Evolutionary conservation across 2,329 filamentous ascomycete genomes (phyloP).

Genomic region (Aspergillus japonicus): DNA sequence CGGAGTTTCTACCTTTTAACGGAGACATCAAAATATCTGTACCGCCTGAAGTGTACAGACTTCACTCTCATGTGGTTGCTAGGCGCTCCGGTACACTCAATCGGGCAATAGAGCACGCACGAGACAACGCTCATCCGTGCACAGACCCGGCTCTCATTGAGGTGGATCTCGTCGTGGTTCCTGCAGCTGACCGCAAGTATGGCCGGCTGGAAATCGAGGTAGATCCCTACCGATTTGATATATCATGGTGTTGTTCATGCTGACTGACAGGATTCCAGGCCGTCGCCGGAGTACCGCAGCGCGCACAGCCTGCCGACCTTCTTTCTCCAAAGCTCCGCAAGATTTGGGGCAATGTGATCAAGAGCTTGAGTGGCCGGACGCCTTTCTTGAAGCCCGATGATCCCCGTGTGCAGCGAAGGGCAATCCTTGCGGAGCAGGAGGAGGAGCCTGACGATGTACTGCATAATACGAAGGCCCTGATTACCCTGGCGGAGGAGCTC

Average conservation of each 20-base stretch:
- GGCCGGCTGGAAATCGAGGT: constrained; percentile 14
- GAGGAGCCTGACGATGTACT: too few species aligned
- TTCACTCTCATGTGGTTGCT: not conserved
- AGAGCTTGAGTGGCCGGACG: constrained; percentile 9
- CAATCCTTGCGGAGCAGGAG: too few species aligned
- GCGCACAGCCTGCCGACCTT: too few species aligned
- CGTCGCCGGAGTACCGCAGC: not conserved
- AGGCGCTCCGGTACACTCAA: too few species aligned
- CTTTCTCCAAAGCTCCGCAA: not conserved
- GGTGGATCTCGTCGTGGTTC: not conserved
- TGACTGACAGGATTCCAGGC: not conserved
- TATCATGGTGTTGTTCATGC: not conserved
- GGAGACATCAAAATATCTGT: too few species aligned
- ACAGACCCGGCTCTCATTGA: not conserved
- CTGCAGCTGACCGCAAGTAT: constrained; percentile 9
- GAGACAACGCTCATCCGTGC: not conserved
- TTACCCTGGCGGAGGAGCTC: too few species aligned
- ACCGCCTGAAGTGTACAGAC: not conserved
- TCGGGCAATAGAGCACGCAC: too few species aligned
- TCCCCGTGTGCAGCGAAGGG: too few species aligned
- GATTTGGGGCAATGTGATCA: constrained; percentile 17
- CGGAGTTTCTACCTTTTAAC: too few species aligned
- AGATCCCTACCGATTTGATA: not conserved
- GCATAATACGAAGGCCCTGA: too few species aligned
- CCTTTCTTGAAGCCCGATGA: not conserved